Conservation (phyloP, 2,329 filamentous ascomycete species). For the Epichloe amarillans region DNA sequence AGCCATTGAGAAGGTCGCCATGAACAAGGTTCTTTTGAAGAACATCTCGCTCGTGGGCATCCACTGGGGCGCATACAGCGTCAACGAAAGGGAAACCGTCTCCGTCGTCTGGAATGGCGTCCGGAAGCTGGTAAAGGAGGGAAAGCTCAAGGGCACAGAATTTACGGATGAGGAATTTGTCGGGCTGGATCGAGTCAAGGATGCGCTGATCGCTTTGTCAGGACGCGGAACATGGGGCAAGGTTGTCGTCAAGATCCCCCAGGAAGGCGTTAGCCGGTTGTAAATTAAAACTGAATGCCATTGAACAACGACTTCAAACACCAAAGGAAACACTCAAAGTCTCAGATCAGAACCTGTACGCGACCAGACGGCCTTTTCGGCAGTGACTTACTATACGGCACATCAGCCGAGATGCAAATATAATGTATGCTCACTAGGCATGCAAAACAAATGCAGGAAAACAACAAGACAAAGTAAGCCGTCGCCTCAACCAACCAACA, state of each 20-base stretch:
- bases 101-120: constrained; percentile 70
- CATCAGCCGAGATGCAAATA: no score
- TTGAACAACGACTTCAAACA: no score
- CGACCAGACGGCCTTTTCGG: no score
- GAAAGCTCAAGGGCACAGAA: constrained; percentile 70
- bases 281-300: constrained; percentile 14
- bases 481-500: background rate
- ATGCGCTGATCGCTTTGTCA: constrained; percentile 64
- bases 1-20: constrained; percentile 77
- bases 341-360: no score
- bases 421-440: no score
- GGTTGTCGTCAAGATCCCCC: constrained; percentile 77
- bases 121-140: constrained; percentile 60
- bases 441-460: no score
- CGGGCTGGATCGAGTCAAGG: constrained; percentile 66
- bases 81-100: constrained; percentile 58
- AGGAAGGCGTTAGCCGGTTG: constrained; percentile 46
- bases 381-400: no score
- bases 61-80: constrained; percentile 80
- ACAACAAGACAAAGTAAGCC: background rate
- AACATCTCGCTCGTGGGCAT: constrained; percentile 83
- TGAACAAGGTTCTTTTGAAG: constrained; percentile 87
- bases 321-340: no score
- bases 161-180: constrained; percentile 73
- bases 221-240: constrained; percentile 87